These are phyloP conservation scores for Candida incommunis DNA, from an alignment of 805 yeast species.

Conservation along the genomic window DNA sequence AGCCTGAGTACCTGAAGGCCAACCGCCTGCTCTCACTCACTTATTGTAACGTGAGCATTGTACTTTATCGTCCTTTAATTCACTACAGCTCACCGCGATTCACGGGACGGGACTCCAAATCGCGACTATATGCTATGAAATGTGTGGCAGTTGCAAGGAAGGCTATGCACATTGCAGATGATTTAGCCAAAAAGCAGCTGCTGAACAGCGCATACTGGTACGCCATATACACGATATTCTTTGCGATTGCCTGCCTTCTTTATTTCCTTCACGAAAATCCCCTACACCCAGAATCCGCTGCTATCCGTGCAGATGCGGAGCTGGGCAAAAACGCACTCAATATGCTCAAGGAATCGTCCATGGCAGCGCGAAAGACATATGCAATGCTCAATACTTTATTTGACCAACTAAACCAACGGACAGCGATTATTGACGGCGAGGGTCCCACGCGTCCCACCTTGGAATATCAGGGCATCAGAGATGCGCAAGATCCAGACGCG, in stretches of 20 bases:
- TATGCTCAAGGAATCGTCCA: constrained; percentile 54
- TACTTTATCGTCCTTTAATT: constrained; percentile 76
- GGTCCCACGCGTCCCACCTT: neutral
- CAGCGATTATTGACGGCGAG: constrained; percentile 1
- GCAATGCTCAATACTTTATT: constrained; percentile 58
- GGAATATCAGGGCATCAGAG: neutral
- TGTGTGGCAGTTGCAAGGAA: constrained; percentile 76
- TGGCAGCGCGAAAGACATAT: constrained; percentile 70
- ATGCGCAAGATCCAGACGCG: neutral
- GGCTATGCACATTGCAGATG: constrained; percentile 68
- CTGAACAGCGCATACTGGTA: constrained; percentile 86
- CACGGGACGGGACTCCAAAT: constrained; percentile 34
- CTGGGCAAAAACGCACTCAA: constrained; percentile 64
- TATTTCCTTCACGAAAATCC: constrained; percentile 54
- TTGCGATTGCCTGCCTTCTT: constrained; percentile 75
- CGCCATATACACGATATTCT: constrained; percentile 76
- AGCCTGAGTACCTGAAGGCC: constrained; percentile 52
- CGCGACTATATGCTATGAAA: constrained; percentile 61
- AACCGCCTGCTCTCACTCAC: constrained; percentile 41
- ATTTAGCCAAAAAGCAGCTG: constrained; percentile 58
- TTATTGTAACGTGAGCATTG: constrained; percentile 52
- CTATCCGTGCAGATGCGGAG: constrained; percentile 62
- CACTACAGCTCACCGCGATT: constrained; percentile 58
- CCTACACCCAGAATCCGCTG: constrained; percentile 6
- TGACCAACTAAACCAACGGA: constrained; percentile 16